phyloP scores from a whole-genome alignment of 2,329 filamentous ascomycete species.

The Scedosporium boydii region DNA sequence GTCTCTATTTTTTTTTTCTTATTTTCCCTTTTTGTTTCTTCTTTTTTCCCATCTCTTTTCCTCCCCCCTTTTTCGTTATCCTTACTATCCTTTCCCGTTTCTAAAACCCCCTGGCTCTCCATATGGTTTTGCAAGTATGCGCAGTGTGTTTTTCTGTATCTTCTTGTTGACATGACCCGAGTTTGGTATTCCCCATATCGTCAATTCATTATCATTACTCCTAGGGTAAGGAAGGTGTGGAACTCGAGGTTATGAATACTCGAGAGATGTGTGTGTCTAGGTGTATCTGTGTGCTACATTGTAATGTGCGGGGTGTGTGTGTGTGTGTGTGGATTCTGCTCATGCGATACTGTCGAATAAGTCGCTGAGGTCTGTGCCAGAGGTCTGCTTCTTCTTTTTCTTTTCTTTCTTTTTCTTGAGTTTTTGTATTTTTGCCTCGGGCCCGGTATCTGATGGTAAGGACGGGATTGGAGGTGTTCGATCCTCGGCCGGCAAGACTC shows the following conservation, averaged over 20 bases:
- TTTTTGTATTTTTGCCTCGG: not conserved
- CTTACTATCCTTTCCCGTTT: not conserved
- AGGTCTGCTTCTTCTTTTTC: constrained; percentile 45
- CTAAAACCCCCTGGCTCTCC: not conserved
- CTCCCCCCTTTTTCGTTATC: not conserved
- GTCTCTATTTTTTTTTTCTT: not conserved
- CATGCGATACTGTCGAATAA: constrained; percentile 51
- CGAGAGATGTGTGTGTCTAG: constrained; percentile 19
- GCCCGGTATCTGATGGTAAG: not conserved
- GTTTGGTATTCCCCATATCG: not conserved
- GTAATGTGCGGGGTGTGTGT: not conserved
- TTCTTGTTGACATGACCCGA: not conserved
- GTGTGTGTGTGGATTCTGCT: not conserved
- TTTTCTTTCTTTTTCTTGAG: constrained; percentile 41
- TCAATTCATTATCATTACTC: constrained; percentile 2
- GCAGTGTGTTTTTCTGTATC: not conserved
- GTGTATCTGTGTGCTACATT: not conserved
- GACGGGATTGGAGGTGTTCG: not conserved
- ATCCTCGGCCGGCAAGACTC: not conserved
- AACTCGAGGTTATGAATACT: no score
- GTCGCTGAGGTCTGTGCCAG: constrained; percentile 9
- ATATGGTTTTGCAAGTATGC: not conserved
- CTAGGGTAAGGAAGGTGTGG: not conserved
- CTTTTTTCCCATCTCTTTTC: not conserved
- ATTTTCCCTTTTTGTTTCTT: not conserved